A percentile compares a stretch with the other conserved stretches of the same genome.
These are phyloP conservation scores for Grosmannia huntii DNA, from an alignment of 2,329 filamentous ascomycete species.

Conservation along the genomic window DNA sequence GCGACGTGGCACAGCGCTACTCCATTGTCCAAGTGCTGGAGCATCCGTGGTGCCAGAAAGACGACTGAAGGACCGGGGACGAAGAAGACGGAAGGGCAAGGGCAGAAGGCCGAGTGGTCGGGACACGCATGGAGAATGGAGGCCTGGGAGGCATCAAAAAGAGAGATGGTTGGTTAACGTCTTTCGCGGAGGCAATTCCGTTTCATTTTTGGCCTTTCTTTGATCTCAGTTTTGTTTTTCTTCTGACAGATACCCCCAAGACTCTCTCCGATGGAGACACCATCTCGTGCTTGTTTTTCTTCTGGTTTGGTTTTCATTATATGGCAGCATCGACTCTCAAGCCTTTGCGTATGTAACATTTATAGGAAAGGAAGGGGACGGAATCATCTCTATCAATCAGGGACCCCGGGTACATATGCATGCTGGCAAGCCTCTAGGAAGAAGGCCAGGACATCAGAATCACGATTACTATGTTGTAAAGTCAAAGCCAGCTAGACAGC, in stretches of 20 bases:
- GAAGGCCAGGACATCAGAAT: background rate
- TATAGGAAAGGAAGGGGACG: background rate
- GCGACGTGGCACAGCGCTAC: constrained; percentile 70
- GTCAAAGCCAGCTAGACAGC: background rate
- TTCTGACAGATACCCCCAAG: constrained; percentile 3
- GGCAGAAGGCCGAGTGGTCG: background rate
- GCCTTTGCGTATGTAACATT: background rate
- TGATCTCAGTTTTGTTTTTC: background rate
- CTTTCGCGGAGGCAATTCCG: background rate
- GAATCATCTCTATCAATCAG: background rate
- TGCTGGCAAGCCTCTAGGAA: background rate
- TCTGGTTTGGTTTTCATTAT: background rate
- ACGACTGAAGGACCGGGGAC: background rate
- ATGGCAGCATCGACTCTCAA: background rate
- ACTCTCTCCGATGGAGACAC: background rate
- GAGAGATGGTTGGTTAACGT: background rate
- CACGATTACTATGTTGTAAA: background rate
- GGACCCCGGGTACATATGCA: background rate
- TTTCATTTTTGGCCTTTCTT: background rate
- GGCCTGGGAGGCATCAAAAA: background rate
- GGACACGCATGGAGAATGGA: background rate
- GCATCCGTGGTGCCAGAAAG: constrained; percentile 60
- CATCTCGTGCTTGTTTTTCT: background rate
- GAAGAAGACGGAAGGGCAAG: background rate
- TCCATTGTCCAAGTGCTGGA: constrained; percentile 80